These are phyloP conservation scores for Hanseniaspora taiwanica DNA, from an alignment of 805 yeast species.

Conservation along the genomic window DNA sequence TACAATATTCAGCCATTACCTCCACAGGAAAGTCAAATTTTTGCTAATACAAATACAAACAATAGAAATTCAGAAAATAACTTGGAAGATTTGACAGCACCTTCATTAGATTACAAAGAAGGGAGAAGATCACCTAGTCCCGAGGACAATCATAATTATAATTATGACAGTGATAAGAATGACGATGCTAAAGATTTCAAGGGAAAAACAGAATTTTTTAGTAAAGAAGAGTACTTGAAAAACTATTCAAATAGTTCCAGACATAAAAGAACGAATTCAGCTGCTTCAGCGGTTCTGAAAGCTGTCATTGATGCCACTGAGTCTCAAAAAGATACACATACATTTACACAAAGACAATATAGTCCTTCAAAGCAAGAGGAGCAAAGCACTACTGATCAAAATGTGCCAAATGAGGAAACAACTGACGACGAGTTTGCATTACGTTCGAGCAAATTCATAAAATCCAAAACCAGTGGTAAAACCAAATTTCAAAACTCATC, in stretches of 20 bases:
- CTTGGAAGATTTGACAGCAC: too few species aligned
- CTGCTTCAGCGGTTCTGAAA: constrained; percentile 58
- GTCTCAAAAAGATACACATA: too few species aligned
- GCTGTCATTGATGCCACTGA: constrained; percentile 57
- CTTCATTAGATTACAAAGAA: too few species aligned
- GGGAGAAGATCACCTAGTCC: too few species aligned
- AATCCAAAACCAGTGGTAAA: constrained; percentile 15
- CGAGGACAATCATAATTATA: too few species aligned
- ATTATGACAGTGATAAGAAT: too few species aligned
- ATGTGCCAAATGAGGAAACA: background rate
- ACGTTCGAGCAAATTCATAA: constrained; percentile 6
- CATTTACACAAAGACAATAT: too few species aligned
- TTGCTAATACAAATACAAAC: constrained; percentile 23
- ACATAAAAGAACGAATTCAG: constrained; percentile 29
- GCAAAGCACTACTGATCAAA: too few species aligned
- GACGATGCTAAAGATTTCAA: too few species aligned
- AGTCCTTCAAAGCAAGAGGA: too few species aligned
- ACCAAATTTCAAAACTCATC: constrained; percentile 18
- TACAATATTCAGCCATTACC: constrained; percentile 41
- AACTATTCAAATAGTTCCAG: constrained; percentile 8
- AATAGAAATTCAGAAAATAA: constrained; percentile 3
- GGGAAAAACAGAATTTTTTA: too few species aligned
- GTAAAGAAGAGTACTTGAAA: too few species aligned
- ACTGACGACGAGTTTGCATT: constrained; percentile 8
- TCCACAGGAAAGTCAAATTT: constrained; percentile 56